Base-by-base conservation (phyloP, 2,329 filamentous ascomycete genomes). In the Colletotrichum sp. region DNA sequence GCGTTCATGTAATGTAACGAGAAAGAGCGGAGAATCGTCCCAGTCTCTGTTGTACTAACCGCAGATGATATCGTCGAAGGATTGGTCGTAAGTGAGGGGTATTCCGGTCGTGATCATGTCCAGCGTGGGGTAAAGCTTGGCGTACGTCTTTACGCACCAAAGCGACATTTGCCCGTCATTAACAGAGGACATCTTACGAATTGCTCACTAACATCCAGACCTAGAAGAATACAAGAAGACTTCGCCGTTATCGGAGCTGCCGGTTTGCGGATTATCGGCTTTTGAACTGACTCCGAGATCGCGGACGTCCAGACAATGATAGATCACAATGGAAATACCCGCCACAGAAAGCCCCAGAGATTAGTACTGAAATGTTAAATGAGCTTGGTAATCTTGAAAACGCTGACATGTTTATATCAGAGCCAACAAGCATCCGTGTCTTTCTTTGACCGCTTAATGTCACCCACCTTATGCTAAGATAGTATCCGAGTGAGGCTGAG, bases 111-210 rank as follows among this genome's bases (percentile, higher is more conserved):
- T 62, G 27, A 62, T 66, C 38, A 36, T 57, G 16, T 47, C 34
- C 8, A 54, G 43, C 68, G 68, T 71, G 61, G 61, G 67, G 68
- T 71, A 51, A 18, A 58, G 24, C 67, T 66, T 71, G 71, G 71
- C 68, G 31, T 66, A 65, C 66, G 59, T 69, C 34, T 31, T 61
- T 34, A 29, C 15, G 4, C 34, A 27, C 24, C 18, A 34, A 4
- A 9, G 24, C 18, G 12, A 36, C 29, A 47, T 15, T 16, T 4
- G 31, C 29, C 4, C n/a, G 0, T n/a, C 12, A 31, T 15, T 24
- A n/a, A 15, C 8, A 21, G 6, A 13, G 1, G 11, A 21, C 11
- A 21, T 21, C n/a, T 51, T 13, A 21, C 43, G 0, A 13, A 1
- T 3, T 13, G 4, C 2, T 21, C 2, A 51, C 11, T 4, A n/a